Conservation (phyloP, 2,329 filamentous ascomycete genomes). For the Botrytis galanthina region DNA sequence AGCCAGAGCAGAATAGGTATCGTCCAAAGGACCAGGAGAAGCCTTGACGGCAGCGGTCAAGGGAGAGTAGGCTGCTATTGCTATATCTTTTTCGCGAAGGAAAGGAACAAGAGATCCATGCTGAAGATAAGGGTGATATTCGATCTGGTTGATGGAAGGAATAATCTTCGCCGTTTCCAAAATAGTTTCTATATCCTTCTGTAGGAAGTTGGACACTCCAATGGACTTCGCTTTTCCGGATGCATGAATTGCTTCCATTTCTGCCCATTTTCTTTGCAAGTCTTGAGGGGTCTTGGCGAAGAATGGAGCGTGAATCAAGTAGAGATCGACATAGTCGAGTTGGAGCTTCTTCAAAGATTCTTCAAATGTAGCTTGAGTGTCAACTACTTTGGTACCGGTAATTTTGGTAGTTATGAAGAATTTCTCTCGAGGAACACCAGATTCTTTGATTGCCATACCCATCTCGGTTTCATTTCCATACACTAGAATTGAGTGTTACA, state of each 20-base stretch:
- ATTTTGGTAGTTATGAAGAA: conserved; percentile 68
- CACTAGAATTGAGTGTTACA: conserved; percentile 39
- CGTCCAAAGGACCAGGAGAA: conserved; percentile 53
- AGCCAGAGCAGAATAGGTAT: conserved; percentile 50
- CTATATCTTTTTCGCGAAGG: conserved; percentile 56
- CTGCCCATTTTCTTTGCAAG: conserved; percentile 59
- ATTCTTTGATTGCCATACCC: conserved; percentile 66
- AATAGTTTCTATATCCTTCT: conserved; percentile 54
- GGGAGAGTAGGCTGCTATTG: conserved; percentile 54
- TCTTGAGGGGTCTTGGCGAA: conserved; percentile 48
- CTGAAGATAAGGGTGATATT: conserved; percentile 74
- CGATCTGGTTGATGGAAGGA: conserved; percentile 77
- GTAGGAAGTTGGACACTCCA: conserved; percentile 73
- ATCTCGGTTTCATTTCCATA: conserved; percentile 69
- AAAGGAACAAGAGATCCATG: conserved; percentile 59
- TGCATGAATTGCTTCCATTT: conserved; percentile 63
- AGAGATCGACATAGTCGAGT: conserved; percentile 70
- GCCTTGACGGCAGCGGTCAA: conserved; percentile 52
- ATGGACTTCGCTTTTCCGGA: conserved; percentile 67
- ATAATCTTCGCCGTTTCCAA: conserved; percentile 57
- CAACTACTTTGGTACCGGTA: conserved; percentile 37
- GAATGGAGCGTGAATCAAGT: conserved; percentile 60
- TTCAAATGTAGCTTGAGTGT: conserved; percentile 50
- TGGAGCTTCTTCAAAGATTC: conserved; percentile 60
- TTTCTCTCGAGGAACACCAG: conserved; percentile 61